Conservation (phyloP, 768 basidiomycete species). For the Favolaschia claudopus region DNA sequence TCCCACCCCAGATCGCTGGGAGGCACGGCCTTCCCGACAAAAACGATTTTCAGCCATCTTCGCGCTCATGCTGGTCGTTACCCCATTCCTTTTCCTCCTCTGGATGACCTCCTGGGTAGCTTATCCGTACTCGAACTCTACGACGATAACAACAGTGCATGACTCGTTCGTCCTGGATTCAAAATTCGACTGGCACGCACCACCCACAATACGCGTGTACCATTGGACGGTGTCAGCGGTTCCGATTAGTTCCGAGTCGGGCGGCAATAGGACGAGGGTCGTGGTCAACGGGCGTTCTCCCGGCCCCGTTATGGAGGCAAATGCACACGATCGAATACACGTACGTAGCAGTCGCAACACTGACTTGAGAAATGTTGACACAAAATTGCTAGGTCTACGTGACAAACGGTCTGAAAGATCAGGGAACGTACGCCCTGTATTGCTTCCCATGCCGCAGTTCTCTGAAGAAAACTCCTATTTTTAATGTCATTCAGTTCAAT, state of each 20-base stretch:
- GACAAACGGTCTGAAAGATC: slow-evolving; percentile 39
- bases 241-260: slow-evolving; percentile 48
- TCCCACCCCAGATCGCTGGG: too few relatives aligned
- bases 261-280: slow-evolving; percentile 48
- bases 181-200: slow-evolving; percentile 32
- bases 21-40: background rate
- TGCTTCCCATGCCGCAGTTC: background rate
- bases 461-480: background rate
- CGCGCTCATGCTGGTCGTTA: background rate
- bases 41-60: background rate
- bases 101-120: background rate
- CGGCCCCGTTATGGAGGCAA: slow-evolving; percentile 47
- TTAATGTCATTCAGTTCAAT: slow-evolving; percentile 31
- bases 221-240: slow-evolving; percentile 50
- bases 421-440: slow-evolving; percentile 33
- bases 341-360: background rate
- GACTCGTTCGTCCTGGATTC: slow-evolving; percentile 29
- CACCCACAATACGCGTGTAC: slow-evolving; percentile 49
- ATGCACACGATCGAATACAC: slow-evolving; percentile 43
- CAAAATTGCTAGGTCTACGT: slow-evolving; percentile 30
- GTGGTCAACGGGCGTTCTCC: slow-evolving; percentile 56
- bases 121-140: background rate
- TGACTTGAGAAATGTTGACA: background rate
- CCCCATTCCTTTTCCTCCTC: background rate
- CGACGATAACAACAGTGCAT: background rate